Conservation (phyloP, 371 early-diverging fungal genomes). For the Rhizomucor miehei region DNA sequence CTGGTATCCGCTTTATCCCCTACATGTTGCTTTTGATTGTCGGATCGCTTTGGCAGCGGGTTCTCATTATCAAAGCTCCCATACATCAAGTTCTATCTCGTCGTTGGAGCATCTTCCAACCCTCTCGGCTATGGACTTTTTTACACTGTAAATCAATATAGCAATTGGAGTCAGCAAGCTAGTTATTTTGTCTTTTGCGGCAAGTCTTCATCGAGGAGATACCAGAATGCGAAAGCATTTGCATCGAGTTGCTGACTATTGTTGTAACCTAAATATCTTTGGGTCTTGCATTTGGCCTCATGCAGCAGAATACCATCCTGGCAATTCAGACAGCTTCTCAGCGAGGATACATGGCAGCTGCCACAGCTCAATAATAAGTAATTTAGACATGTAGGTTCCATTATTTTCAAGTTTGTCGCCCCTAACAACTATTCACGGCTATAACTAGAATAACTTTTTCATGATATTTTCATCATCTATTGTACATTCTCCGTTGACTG, state of each 20-base stretch:
- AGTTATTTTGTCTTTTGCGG: conserved; percentile 22
- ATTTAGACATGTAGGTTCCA: neutral
- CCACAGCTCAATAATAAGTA: conserved; percentile 33
- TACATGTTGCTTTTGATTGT: conserved; percentile 40
- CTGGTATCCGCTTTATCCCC: conserved; percentile 45
- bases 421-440: conserved; percentile 9
- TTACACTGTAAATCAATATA: conserved; percentile 33
- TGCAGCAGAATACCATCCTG: conserved; percentile 60
- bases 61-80: conserved; percentile 18
- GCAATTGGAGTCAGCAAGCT: conserved; percentile 38
- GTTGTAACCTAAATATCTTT: too few relatives aligned
- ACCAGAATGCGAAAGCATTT: too few relatives aligned
- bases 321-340: conserved; percentile 53
- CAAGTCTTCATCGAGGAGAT: too few relatives aligned
- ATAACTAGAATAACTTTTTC: conserved; percentile 27
- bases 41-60: conserved; percentile 34
- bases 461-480: conserved; percentile 38
- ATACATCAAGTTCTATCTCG: conserved; percentile 25
- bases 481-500: neutral
- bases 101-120: conserved; percentile 29
- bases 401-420: neutral
- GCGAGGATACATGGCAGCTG: conserved; percentile 58
- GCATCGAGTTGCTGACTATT: too few relatives aligned
- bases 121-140: conserved; percentile 42
- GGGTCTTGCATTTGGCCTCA: conserved; percentile 56